Conservation (phyloP, 225 moss, liverwort and hornwort species). For the Physcomitrium patens region DNA sequence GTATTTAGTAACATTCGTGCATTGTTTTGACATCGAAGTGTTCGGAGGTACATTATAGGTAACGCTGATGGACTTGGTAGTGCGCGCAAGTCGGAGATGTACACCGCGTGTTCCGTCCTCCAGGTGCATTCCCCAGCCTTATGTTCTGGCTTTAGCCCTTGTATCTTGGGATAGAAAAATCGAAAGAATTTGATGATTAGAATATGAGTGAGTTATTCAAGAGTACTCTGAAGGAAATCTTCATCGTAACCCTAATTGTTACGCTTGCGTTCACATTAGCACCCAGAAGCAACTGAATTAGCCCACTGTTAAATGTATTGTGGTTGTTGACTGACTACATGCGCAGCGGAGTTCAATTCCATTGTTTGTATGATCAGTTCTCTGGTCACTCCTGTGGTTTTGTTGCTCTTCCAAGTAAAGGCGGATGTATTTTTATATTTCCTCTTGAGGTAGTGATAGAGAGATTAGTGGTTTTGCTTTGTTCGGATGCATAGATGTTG, state of each 20-base stretch:
- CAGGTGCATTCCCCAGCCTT: constrained; percentile 39
- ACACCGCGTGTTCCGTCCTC: constrained; percentile 59
- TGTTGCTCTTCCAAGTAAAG: neutral
- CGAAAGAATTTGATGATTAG: neutral
- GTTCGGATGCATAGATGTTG: neutral
- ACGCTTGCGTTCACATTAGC: neutral
- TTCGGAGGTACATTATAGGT: constrained; percentile 39
- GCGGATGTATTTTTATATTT: neutral
- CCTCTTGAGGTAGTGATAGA: neutral
- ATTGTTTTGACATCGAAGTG: neutral
- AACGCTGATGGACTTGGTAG: constrained; percentile 68
- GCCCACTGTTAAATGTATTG: constrained; percentile 5
- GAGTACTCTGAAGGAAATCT: constrained; percentile 1
- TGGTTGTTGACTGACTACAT: neutral
- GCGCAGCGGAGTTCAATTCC: neutral
- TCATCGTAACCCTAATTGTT: neutral
- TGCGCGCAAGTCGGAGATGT: constrained; percentile 63
- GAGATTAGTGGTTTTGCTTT: neutral
- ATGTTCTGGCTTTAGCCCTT: constrained; percentile 6
- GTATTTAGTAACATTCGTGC: neutral
- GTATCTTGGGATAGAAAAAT: constrained; percentile 15
- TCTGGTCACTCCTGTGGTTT: neutral
- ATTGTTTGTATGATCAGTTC: neutral
- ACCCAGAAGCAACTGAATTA: constrained; percentile 13
- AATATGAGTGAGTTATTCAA: neutral